These are phyloP conservation scores for Tuber microsphaerosporum DNA, from an alignment of 495 filamentous ascomycete species.

Conservation along the genomic window DNA sequence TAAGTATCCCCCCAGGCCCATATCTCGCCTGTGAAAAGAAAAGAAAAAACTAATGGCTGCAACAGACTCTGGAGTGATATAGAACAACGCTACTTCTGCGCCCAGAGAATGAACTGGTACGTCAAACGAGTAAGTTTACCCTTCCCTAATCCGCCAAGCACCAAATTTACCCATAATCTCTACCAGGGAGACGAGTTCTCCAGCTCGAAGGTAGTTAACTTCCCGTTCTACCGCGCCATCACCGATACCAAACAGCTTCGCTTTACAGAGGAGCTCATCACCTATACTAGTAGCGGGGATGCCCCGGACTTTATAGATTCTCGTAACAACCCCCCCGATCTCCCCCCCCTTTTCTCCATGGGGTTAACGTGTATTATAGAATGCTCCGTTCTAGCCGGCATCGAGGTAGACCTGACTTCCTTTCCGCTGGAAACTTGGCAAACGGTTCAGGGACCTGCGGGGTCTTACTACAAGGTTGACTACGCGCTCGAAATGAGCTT, in stretches of 20 bases:
- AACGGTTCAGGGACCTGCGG: not conserved
- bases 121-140: conserved; percentile 23
- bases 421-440: not conserved
- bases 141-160: not conserved
- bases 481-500: not conserved
- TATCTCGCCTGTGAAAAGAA: not conserved
- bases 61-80: not conserved
- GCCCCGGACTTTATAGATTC: not conserved
- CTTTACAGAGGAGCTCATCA: not conserved
- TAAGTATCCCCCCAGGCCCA: not conserved
- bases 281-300: not conserved
- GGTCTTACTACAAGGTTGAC: not conserved
- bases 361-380: not conserved
- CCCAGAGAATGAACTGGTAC: conserved; percentile 21
- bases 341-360: not conserved
- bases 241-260: not conserved
- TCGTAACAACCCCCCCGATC: not conserved
- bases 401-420: not conserved
- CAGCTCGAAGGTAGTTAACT: not conserved
- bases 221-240: not conserved
- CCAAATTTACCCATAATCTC: not conserved
- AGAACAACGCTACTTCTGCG: not conserved
- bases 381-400: not conserved
- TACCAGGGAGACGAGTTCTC: conserved; percentile 1
- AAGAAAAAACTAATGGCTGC: not conserved